Evolutionary conservation across 441 rosid species (phyloP), one percentile per base, ranked within the genome.

Genomic region (Sinapis alba): DNA sequence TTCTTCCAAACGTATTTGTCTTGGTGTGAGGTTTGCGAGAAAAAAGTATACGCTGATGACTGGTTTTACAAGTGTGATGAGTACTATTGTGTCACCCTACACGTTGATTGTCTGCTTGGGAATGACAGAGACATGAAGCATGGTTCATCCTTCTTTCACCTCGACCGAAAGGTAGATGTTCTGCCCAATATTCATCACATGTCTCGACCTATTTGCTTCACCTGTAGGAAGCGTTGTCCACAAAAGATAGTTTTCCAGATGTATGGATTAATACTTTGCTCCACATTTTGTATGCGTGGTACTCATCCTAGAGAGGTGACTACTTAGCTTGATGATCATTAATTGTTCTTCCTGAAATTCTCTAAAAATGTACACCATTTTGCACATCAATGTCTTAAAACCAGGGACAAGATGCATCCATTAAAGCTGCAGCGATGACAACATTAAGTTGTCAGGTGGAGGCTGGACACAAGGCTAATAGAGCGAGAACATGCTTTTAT

Each of bases 401-500:
- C 5, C 43, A 71, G 76, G 68, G 94, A 15, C 93, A 95, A 82
- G 96, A 95, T 81, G 85, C 86, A 36, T 89, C 97, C 18, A 82
- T 92, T 66, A 96, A 89, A 83, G 89, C 91, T 81, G 94, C 96
- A 59, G 93, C 89, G 24, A 85, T 86, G 93, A 94, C 97, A 1
- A 92, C 88, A 80, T 88, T 91, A 56, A 87, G 77, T 82, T 92
- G 98, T 41, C 16, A 41, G 18, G 51, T 45, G 19, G 53, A 47
- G 53, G 53, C 20, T n/a, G 43, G 19, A 47, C 20, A 16, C 53
- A 20, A 47, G 53, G 53, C 23, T 50, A 50, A 18, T 50, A 50
- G 45, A 32, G 51, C 21, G 11, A 16, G 56, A 50, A 50, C 58
- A 51, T 19, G 58, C 13, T 51, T 26, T 19, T 51, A 18, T 7